A percentile compares a stretch with the other conserved stretches of the same genome.
phyloP scores from a whole-genome alignment of 192 early-diverging fungal genomes.

The Haplosporangium gracile region DNA sequence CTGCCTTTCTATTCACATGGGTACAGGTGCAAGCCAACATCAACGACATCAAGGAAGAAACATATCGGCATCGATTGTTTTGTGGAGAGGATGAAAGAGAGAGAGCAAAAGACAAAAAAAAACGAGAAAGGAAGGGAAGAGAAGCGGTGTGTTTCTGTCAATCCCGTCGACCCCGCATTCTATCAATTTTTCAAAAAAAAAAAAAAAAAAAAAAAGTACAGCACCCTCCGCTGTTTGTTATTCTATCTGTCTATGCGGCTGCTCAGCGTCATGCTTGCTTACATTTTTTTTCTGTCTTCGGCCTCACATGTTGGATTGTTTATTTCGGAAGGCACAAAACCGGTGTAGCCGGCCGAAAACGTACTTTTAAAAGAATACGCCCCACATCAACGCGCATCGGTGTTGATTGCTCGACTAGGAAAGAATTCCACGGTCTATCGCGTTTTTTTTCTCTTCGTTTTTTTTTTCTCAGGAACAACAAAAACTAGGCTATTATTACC shows the following conservation, averaged over 20 bases:
- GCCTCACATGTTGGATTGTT: not conserved
- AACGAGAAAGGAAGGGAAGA: not conserved
- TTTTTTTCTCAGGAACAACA: not conserved
- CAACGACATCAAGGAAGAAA: not conserved
- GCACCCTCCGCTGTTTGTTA: not conserved
- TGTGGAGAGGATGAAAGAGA: not conserved
- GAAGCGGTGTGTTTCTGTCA: not conserved
- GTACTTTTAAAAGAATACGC: not conserved
- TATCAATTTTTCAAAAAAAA: not conserved
- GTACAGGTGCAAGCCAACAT: not conserved
- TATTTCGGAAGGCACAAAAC: constrained; percentile 9
- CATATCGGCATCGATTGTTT: not conserved
- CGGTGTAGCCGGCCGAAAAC: not conserved
- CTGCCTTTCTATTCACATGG: not conserved
- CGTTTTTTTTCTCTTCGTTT: not conserved
- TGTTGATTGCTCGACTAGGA: not conserved
- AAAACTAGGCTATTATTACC: not conserved
- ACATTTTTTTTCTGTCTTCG: not conserved
- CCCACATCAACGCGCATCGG: not conserved
- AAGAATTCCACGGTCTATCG: not conserved
- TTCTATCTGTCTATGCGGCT: not conserved
- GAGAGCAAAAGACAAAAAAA: no score
- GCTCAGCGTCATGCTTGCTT: not conserved
- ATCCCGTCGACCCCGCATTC: constrained; percentile 4
- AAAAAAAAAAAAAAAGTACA: not conserved